A percentile compares a stretch with the other conserved stretches of the same genome.
Conservation (phyloP, 305 asterid genomes). For the Stenogyne calaminthoides region DNA sequence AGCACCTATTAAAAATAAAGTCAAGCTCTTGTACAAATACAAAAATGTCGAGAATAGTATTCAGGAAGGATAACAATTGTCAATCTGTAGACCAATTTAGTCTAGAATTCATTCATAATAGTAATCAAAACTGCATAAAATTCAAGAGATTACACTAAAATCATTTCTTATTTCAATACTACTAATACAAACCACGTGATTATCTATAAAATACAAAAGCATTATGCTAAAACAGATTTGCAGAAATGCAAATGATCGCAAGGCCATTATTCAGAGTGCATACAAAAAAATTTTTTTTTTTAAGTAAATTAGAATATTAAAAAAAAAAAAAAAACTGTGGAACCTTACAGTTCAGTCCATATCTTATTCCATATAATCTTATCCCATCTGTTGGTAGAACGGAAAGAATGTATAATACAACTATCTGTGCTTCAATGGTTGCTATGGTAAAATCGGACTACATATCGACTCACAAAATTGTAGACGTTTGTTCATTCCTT, state of each 20-base stretch:
- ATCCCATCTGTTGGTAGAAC: not conserved
- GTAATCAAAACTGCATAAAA: not conserved
- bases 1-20: too few species aligned
- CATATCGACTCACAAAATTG: constrained; percentile 36
- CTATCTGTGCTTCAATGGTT: not conserved
- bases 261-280: not conserved
- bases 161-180: not conserved
- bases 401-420: constrained; percentile 32
- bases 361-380: constrained; percentile 20
- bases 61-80: not conserved
- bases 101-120: not conserved
- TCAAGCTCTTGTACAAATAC: too few species aligned
- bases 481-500: constrained; percentile 49
- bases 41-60: not conserved
- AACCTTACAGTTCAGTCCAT: constrained; percentile 12
- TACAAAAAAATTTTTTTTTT: not conserved
- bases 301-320: not conserved
- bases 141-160: not conserved
- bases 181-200: not conserved
- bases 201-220: not conserved
- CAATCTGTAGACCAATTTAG: constrained; percentile 1
- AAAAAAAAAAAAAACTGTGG: constrained; percentile 5
- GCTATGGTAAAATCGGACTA: constrained; percentile 8
- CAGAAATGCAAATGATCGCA: not conserved
- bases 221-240: not conserved